phyloP scores from a whole-genome alignment of 169 alveolate genomes.

The Besnoitia besnoiti region DNA sequence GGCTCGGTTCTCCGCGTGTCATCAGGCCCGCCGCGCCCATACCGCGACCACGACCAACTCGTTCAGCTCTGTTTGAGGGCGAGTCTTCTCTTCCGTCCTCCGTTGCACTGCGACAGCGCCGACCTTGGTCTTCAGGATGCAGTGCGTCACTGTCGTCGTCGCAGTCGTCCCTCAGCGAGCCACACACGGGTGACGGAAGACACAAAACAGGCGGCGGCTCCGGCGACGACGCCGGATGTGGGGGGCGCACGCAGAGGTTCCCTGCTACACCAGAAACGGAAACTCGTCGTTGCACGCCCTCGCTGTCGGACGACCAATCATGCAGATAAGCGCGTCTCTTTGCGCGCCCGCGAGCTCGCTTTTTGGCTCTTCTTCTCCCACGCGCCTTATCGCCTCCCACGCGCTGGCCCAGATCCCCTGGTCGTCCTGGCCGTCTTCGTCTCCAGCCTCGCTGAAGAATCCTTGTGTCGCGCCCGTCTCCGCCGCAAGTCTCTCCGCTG shows the following conservation, averaged over 20 bases:
- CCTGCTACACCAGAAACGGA: not conserved
- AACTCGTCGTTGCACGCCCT: not conserved
- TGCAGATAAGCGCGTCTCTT: not conserved
- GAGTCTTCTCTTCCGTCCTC: too few relatives aligned
- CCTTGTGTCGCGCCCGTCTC: not conserved
- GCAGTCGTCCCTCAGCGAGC: not conserved
- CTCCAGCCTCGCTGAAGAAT: not conserved
- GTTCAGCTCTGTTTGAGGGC: not conserved
- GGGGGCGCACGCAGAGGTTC: not conserved
- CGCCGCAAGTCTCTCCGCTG: too few relatives aligned
- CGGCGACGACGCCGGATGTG: not conserved
- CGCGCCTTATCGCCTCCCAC: not conserved
- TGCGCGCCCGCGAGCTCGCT: not conserved
- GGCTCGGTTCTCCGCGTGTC: not conserved
- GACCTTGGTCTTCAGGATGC: too few relatives aligned
- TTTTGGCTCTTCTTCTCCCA: not conserved
- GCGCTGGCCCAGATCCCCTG: too few relatives aligned
- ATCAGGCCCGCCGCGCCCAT: not conserved
- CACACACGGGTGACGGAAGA: not conserved
- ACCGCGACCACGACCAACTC: not conserved
- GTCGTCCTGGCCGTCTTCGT: not conserved
- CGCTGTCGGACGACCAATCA: not conserved
- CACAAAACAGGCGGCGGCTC: not conserved
- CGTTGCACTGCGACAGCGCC: too few relatives aligned
- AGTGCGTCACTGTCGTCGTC: too few relatives aligned